phyloP scores from a whole-genome alignment of 306 rosid genomes.

The Argentina anserina region DNA sequence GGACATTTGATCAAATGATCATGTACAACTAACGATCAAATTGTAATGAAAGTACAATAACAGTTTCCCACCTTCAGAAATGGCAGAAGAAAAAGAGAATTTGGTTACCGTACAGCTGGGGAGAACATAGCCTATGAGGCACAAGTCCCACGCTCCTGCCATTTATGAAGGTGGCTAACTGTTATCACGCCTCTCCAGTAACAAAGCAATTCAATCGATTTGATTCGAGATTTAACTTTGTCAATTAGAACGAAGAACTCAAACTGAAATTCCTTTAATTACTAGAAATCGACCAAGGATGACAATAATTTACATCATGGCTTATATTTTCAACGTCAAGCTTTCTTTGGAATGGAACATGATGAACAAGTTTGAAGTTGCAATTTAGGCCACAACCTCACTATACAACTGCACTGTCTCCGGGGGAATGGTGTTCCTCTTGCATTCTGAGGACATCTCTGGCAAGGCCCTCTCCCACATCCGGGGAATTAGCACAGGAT shows the following conservation, averaged over 20 bases:
- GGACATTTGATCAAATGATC: too few species aligned
- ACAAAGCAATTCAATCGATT: background rate
- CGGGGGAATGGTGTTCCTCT: slow-evolving; percentile 23
- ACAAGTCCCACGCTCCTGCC: too few species aligned
- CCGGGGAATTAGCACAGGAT: background rate
- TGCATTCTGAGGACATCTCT: background rate
- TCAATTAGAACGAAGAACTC: background rate
- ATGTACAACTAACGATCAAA: too few species aligned
- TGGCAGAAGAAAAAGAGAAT: too few species aligned
- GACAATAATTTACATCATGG: background rate
- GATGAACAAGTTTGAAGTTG: slow-evolving; percentile 34
- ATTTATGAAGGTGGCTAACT: too few species aligned
- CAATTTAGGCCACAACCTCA: slow-evolving; percentile 36
- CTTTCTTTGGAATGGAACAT: slow-evolving; percentile 5
- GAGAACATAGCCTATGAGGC: too few species aligned
- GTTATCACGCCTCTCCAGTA: too few species aligned
- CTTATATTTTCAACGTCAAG: slow-evolving; percentile 3
- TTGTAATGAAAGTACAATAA: too few species aligned
- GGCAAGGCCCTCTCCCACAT: background rate
- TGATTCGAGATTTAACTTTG: background rate
- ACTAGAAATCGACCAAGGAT: background rate
- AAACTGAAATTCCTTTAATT: background rate
- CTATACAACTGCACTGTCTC: slow-evolving; percentile 35
- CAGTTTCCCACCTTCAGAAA: too few species aligned
- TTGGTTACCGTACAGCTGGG: too few species aligned